Base-by-base conservation (phyloP, 2,329 filamentous ascomycete species). In the Fusarium sp. region DNA sequence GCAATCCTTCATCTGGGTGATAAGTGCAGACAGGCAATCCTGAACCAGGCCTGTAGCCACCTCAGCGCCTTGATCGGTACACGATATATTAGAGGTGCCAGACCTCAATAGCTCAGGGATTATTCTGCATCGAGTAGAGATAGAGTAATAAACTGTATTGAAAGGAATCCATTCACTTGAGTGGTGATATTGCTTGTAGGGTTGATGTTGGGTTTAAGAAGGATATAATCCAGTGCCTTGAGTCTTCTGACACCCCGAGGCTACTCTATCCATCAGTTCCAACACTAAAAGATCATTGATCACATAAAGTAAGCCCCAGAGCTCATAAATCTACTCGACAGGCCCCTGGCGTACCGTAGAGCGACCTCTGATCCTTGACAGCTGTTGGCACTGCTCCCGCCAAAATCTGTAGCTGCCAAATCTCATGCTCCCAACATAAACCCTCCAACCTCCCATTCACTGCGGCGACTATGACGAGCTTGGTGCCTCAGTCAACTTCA, bases 301-400 rank as follows among this genome's bases (percentile, higher is more conserved):
- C 7, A 11, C 25, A 27, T 36, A 52, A 20, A 27, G 1, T 5
- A 52, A 27, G 17, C 7, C 22, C 7, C 10, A 20, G 31, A 14
- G 22, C n/a, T 47, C 22, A 27, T 15, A 27, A n/a, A 5, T 7
- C 9, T 18, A 27, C 3, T 27, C 6, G 18, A 15, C 10, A 10
- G 4, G 17, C 6, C n/a, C 25, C 41, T 29, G 13, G 14, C 15
- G 22, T 38, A 6, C 12, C 15, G 10, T 36, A 35, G 3, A 36
- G 25, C 46, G 46, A 11, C 17, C 20, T 22, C 57, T 42, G 18
- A 41, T 36, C 7, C 25, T 55, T 46, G 50, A 29, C 64, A 50
- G 36, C 22, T 68, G 33, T 44, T 65, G 55, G 42, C 69, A 72
- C 69, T 72, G 69, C 46, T 39, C 33, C 17, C 42, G 41, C 25